Evolutionary conservation across 805 yeast species (phyloP).

Genomic region (Wickerhamiella kazuoi): DNA sequence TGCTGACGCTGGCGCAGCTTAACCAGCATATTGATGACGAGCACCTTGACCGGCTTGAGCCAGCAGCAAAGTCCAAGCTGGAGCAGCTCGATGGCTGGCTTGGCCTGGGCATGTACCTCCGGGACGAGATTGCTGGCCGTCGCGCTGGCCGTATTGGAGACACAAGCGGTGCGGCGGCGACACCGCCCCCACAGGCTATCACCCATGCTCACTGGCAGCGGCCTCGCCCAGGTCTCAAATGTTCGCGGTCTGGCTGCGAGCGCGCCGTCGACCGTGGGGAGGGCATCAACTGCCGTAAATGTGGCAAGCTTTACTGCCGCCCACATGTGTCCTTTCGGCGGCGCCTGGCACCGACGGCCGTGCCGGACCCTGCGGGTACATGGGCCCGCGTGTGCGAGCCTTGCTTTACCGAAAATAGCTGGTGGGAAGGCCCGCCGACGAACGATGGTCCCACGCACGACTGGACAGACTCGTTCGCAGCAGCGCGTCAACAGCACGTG

Average conservation of each 20-base stretch:
- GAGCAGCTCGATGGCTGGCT: neutral
- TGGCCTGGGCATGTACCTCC: neutral
- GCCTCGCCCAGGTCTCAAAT: constrained; percentile 27
- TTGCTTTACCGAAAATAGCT: constrained; percentile 33
- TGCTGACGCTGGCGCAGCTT: constrained; percentile 34
- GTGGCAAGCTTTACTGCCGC: constrained; percentile 57
- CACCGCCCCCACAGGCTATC: constrained; percentile 16
- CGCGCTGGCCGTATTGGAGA: too few relatives aligned
- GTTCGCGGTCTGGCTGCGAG: constrained; percentile 19
- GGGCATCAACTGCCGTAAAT: constrained; percentile 51
- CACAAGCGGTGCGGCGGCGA: neutral
- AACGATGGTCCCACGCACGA: constrained; percentile 20
- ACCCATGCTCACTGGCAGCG: constrained; percentile 43
- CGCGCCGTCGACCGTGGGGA: constrained; percentile 25
- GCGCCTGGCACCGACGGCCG: constrained; percentile 31
- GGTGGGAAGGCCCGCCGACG: constrained; percentile 20
- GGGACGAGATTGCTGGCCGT: neutral
- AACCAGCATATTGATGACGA: constrained; percentile 57
- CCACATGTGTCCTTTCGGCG: constrained; percentile 40
- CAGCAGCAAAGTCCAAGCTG: neutral
- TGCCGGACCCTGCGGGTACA: constrained; percentile 35
- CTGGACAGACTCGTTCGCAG: constrained; percentile 27
- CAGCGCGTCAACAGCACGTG: constrained; percentile 25
- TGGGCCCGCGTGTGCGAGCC: constrained; percentile 54
- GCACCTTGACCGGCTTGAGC: constrained; percentile 27